Conservation (phyloP, 1,284 basidiomycete genomes). For the Phylloporus sp. region DNA sequence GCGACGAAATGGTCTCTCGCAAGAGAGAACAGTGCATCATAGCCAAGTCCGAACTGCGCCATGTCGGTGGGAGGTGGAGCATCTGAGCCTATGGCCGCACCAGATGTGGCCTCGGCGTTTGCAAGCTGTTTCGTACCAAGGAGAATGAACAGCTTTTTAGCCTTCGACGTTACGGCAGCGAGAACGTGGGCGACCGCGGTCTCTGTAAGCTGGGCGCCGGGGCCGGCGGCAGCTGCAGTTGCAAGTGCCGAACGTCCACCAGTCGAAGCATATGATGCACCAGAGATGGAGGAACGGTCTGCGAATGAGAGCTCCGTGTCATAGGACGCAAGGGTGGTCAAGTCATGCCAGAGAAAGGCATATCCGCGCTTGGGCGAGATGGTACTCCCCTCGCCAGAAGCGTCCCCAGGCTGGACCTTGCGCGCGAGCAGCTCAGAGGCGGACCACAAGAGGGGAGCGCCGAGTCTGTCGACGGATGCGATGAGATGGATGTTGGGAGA, state of each 20-base stretch:
- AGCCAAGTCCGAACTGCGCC: slow-evolving; percentile 57
- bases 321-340: slow-evolving; percentile 83
- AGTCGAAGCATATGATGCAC: slow-evolving; percentile 45
- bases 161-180: slow-evolving; percentile 84
- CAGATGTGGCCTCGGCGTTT: slow-evolving; percentile 36
- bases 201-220: slow-evolving; percentile 63
- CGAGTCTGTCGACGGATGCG: slow-evolving; percentile 86
- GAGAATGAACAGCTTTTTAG: slow-evolving; percentile 77
- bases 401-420: slow-evolving; percentile 18
- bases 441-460: slow-evolving; percentile 79
- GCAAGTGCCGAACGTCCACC: slow-evolving; percentile 44
- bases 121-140: slow-evolving; percentile 70
- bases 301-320: slow-evolving; percentile 75
- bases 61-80: slow-evolving; percentile 18
- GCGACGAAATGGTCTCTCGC: slow-evolving; percentile 85
- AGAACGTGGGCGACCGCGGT: slow-evolving; percentile 85
- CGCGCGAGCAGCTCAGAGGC: slow-evolving; percentile 60
- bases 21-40: slow-evolving; percentile 64
- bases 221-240: slow-evolving; percentile 36
- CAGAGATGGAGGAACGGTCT: slow-evolving; percentile 65
- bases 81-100: slow-evolving; percentile 37
- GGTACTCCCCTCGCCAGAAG: slow-evolving; percentile 12
- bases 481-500: slow-evolving; percentile 77
- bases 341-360: slow-evolving; percentile 87
- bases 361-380: slow-evolving; percentile 56